These are phyloP conservation scores for Cyberlindnera galapagoensis DNA, from an alignment of 805 yeast species.

Conservation along the genomic window DNA sequence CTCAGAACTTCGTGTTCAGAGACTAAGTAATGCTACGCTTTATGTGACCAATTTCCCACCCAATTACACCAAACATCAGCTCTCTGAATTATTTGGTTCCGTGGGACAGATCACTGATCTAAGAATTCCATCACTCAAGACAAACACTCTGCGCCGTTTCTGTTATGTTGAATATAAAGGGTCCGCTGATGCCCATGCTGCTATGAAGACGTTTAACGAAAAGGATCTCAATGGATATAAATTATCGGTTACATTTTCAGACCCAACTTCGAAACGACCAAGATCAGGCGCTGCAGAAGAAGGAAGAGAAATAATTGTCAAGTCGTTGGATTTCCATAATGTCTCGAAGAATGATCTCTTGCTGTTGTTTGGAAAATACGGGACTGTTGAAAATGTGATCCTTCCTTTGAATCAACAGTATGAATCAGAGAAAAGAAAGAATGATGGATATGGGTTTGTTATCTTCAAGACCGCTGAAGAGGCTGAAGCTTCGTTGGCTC, in stretches of 20 bases:
- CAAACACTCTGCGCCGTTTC: slow-evolving; percentile 54
- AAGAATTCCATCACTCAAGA: slow-evolving; percentile 58
- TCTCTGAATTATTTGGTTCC: slow-evolving; percentile 35
- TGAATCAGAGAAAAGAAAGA: slow-evolving; percentile 20
- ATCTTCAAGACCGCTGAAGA: slow-evolving; percentile 36
- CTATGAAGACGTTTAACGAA: slow-evolving; percentile 37
- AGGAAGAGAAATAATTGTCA: slow-evolving; percentile 51
- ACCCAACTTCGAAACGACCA: slow-evolving; percentile 39
- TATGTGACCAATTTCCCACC: slow-evolving; percentile 79
- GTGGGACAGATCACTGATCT: slow-evolving; percentile 40
- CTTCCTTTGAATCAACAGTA: slow-evolving; percentile 36
- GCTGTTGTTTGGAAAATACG: slow-evolving; percentile 40
- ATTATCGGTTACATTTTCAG: slow-evolving; percentile 55
- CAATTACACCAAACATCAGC: slow-evolving; percentile 30
- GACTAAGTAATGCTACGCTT: slow-evolving; percentile 43
- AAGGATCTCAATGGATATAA: slow-evolving; percentile 30
- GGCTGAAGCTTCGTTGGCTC: slow-evolving; percentile 40
- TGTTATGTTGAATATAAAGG: slow-evolving; percentile 59
- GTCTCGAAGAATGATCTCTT: slow-evolving; percentile 34
- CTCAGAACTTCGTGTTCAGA: slow-evolving; percentile 36
- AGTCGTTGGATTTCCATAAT: slow-evolving; percentile 42
- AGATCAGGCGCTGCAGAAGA: slow-evolving; percentile 43
- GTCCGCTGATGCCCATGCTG: slow-evolving; percentile 37
- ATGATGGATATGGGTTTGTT: slow-evolving; percentile 66
- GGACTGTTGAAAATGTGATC: slow-evolving; percentile 44